Evolutionary conservation across 192 early-diverging fungal species (phyloP), one percentile per base, ranked within the genome.

Genomic region (Gigaspora rosea): DNA sequence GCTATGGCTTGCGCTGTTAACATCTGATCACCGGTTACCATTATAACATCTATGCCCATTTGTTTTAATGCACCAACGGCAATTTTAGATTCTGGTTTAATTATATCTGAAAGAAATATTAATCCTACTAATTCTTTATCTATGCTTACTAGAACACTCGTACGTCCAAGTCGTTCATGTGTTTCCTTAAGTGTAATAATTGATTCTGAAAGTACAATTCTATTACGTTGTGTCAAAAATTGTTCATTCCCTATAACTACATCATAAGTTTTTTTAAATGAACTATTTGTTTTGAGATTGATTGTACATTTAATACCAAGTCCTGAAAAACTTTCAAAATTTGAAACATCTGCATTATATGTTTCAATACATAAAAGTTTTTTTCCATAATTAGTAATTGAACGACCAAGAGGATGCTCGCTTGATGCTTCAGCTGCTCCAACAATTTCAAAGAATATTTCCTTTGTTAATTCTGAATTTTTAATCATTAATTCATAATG

Each of bases 1-100:
- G 96, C 97, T 79, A 98, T 94, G 0, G 88, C 89, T 54, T 86
- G 83, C 0, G 97, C 96, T 1, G 96, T 95, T 68, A 91, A 69
- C 68, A 87, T 88, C 79, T 97, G 94, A 77, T 98, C 97, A 41
- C 96, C 97, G 0, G 97, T 99, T 3, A 97, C 91, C 94, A 99
- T 97, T 9, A 91, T 88, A 41, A 92, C 91, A 56, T 90, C 84
- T 61, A 95, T 86, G 13, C 92, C 92, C 92, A 96, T 90, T 13
- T 71, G 49, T 63, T 90, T 84, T 62, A 99, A 85, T 11, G 90
- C 89, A 8, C 86, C 86, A 1, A 99, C 87, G 2, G 92, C 87
- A 8, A 86, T 80, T 15, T 83, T 84, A 6, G 95, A 83, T 77
- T 96, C 95, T 3, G 95, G 92, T 27, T 94, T 94, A 74, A 97